Conservation (phyloP, 106 monocot genomes). For the Posidonia australis region DNA sequence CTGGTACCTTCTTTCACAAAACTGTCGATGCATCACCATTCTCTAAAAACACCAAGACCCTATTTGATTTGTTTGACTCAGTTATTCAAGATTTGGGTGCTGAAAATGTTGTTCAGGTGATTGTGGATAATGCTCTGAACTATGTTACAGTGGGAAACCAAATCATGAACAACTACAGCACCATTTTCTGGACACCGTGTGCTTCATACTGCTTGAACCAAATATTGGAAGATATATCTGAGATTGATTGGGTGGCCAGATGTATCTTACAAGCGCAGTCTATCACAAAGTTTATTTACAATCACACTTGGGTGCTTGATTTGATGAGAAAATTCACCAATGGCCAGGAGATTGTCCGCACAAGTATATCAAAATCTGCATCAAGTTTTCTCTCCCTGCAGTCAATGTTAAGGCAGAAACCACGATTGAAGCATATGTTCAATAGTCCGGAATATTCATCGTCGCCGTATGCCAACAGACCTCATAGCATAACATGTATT, state of each 20-base stretch:
- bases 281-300: slow-evolving; percentile 77
- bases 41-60: slow-evolving; percentile 60
- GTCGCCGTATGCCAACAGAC: slow-evolving; percentile 55
- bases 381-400: slow-evolving; percentile 75
- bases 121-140: slow-evolving; percentile 56
- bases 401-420: slow-evolving; percentile 56
- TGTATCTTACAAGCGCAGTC: slow-evolving; percentile 77
- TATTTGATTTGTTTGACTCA: slow-evolving; percentile 81
- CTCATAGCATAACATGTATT: slow-evolving; percentile 46
- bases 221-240: slow-evolving; percentile 81
- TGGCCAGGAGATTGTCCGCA: slow-evolving; percentile 60
- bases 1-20: slow-evolving; percentile 89
- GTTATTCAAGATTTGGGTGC: slow-evolving; percentile 76
- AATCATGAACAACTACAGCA: slow-evolving; percentile 60
- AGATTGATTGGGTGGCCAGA: slow-evolving; percentile 78
- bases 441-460: slow-evolving; percentile 70
- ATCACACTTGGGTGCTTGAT: slow-evolving; percentile 58
- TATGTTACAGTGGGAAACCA: slow-evolving; percentile 54
- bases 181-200: slow-evolving; percentile 78
- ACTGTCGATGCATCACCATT: slow-evolving; percentile 65
- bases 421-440: slow-evolving; percentile 86
- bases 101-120: slow-evolving; percentile 90
- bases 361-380: slow-evolving; percentile 42
- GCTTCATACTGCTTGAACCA: slow-evolving; percentile 63
- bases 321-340: slow-evolving; percentile 64